A percentile compares a stretch with the other conserved stretches of the same genome.
These are phyloP conservation scores for Fusarium siculi DNA, from an alignment of 2,329 filamentous ascomycete genomes.

Conservation along the genomic window DNA sequence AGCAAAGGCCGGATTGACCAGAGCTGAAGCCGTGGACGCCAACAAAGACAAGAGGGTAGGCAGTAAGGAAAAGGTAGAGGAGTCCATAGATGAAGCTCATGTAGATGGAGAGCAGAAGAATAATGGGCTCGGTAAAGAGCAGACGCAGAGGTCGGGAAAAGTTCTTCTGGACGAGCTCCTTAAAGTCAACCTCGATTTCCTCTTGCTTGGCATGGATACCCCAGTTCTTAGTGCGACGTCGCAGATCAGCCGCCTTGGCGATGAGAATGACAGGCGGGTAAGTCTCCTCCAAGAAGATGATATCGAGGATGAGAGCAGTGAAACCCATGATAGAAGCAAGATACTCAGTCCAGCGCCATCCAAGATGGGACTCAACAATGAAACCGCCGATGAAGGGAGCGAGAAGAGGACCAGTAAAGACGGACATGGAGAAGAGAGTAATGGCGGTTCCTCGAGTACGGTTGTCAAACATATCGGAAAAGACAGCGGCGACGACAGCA, in stretches of 20 bases:
- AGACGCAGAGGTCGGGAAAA: constrained; percentile 73
- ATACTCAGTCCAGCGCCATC: constrained; percentile 81
- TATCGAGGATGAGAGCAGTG: constrained; percentile 65
- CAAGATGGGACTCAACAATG: constrained; percentile 69
- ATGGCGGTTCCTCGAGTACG: constrained; percentile 64
- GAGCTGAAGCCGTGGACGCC: constrained; percentile 74
- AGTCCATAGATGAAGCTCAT: constrained; percentile 81
- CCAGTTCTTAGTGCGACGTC: constrained; percentile 74
- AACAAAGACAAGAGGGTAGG: constrained; percentile 84
- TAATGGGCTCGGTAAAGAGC: constrained; percentile 75
- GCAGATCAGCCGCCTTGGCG: constrained; percentile 68
- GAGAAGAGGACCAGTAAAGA: constrained; percentile 74
- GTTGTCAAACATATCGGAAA: constrained; percentile 78
- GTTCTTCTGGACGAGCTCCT: constrained; percentile 72
- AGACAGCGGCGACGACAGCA: constrained; percentile 76
- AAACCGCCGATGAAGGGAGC: constrained; percentile 77
- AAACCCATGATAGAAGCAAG: constrained; percentile 72
- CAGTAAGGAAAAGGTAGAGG: constrained; percentile 86
- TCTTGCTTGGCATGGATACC: constrained; percentile 78
- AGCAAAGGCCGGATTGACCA: constrained; percentile 80
- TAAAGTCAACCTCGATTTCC: constrained; percentile 74
- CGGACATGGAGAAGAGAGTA: constrained; percentile 57
- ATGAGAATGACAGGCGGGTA: constrained; percentile 75
- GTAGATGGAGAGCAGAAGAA: constrained; percentile 74
- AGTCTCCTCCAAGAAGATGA: constrained; percentile 74